Percentiles rank a stretch among this genome's conserved stretches.
Evolutionary conservation across 768 basidiomycete species (phyloP).

Genomic region (Clathrus columnatus): DNA sequence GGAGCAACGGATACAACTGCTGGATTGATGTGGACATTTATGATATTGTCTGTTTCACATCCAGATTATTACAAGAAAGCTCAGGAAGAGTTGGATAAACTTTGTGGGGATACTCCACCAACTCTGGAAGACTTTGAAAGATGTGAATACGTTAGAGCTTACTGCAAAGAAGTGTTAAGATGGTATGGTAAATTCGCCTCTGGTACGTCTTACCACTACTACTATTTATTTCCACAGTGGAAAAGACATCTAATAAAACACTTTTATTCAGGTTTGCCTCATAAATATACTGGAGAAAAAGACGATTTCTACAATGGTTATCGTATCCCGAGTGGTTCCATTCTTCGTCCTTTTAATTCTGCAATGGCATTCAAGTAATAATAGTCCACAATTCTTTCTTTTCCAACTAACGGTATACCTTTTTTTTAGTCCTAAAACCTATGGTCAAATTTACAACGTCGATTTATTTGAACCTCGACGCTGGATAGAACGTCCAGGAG

Average conservation of each 20-base stretch:
- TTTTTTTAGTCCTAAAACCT: background rate
- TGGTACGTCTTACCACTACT: background rate
- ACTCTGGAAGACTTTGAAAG: background rate
- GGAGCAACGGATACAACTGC: background rate
- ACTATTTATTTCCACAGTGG: background rate
- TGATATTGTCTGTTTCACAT: background rate
- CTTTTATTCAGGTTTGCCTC: background rate
- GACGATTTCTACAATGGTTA: background rate
- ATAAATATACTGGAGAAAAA: background rate
- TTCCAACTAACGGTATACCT: too few species aligned
- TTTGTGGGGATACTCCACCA: background rate
- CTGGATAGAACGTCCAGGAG: background rate
- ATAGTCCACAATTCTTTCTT: too few species aligned
- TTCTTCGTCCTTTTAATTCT: too few species aligned
- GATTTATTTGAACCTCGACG: background rate
- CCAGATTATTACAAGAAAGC: background rate
- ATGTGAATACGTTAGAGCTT: background rate
- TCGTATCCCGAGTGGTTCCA: too few species aligned
- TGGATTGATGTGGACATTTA: background rate
- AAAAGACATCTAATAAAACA: too few species aligned
- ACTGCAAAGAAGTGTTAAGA: background rate
- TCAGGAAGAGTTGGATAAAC: background rate
- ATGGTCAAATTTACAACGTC: background rate
- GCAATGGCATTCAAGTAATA: too few species aligned
- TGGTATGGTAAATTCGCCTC: background rate